Percentiles rank a stretch among this genome's conserved stretches.
These are phyloP conservation scores for Trichoderma orchidacearum DNA, from an alignment of 495 filamentous ascomycete genomes.

Conservation along the genomic window DNA sequence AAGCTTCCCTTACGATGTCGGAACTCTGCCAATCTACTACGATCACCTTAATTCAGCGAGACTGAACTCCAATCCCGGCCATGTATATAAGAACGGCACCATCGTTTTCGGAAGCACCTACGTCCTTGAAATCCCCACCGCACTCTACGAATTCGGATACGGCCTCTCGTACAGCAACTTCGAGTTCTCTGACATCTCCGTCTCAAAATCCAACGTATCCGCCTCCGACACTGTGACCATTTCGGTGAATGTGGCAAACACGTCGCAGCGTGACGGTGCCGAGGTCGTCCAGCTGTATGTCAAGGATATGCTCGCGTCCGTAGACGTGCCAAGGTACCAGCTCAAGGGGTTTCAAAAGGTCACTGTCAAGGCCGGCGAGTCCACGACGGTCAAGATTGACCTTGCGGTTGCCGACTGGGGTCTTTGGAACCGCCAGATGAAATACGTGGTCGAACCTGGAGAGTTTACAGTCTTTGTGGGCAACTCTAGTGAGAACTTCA, in stretches of 20 bases:
- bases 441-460: conserved; percentile 58
- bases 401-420: conserved; percentile 38
- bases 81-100: conserved; percentile 36
- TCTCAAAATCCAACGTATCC: conserved; percentile 30
- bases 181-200: conserved; percentile 32
- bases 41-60: conserved; percentile 59
- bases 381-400: conserved; percentile 39
- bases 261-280: conserved; percentile 38
- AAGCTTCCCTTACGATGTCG: conserved; percentile 46
- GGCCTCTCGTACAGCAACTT: conserved; percentile 56
- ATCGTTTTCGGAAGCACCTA: conserved; percentile 53
- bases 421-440: conserved; percentile 46
- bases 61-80: conserved; percentile 31
- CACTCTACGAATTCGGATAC: conserved; percentile 55
- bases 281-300: conserved; percentile 63
- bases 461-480: conserved; percentile 47
- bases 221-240: conserved; percentile 35
- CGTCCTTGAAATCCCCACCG: conserved; percentile 41
- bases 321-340: conserved; percentile 49
- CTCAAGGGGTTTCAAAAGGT: conserved; percentile 62
- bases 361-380: conserved; percentile 42
- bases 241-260: conserved; percentile 43
- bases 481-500: conserved; percentile 39
- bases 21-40: conserved; percentile 54
- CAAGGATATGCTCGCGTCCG: conserved; percentile 43